A percentile compares a stretch with the other conserved stretches of the same genome.
Conservation (phyloP, 1,139 yeast species). For the Scheffersomyces lignicola region DNA sequence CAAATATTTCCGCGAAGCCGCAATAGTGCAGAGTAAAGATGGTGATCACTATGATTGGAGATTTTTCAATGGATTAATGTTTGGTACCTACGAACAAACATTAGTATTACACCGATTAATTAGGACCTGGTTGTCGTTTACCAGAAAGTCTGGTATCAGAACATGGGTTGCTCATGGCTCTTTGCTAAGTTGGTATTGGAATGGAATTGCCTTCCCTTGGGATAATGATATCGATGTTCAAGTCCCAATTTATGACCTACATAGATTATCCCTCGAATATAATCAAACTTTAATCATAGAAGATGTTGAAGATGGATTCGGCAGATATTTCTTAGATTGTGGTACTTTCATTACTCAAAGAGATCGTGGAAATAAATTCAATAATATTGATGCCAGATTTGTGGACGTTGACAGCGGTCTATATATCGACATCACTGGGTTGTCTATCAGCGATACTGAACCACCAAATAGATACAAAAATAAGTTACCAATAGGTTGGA, state of each 20-base stretch:
- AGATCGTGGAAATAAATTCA: conserved; percentile 26
- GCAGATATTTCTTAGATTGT: conserved; percentile 36
- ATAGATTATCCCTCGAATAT: conserved; percentile 27
- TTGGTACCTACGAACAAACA: conserved; percentile 38
- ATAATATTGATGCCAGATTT: conserved; percentile 42
- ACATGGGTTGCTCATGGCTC: conserved; percentile 51
- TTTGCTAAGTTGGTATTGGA: conserved; percentile 43
- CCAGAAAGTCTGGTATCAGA: conserved; percentile 30
- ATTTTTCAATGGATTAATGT: conserved; percentile 32
- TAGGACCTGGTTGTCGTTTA: conserved; percentile 48
- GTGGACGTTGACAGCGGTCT: conserved; percentile 42
- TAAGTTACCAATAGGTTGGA: too few relatives aligned
- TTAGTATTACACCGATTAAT: conserved; percentile 47
- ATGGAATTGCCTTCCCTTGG: conserved; percentile 40
- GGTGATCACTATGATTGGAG: conserved; percentile 46
- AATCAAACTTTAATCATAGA: conserved; percentile 41
- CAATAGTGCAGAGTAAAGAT: too few relatives aligned
- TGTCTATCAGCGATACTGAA: conserved; percentile 29
- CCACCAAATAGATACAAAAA: conserved; percentile 23
- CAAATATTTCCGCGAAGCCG: too few relatives aligned
- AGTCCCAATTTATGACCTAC: conserved; percentile 33
- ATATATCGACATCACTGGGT: conserved; percentile 40
- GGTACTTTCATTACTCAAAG: conserved; percentile 35
- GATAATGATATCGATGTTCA: conserved; percentile 42
- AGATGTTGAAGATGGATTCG: conserved; percentile 32